phyloP scores from a whole-genome alignment of 1,284 basidiomycete species.

The Ceratobasidium sp. region DNA sequence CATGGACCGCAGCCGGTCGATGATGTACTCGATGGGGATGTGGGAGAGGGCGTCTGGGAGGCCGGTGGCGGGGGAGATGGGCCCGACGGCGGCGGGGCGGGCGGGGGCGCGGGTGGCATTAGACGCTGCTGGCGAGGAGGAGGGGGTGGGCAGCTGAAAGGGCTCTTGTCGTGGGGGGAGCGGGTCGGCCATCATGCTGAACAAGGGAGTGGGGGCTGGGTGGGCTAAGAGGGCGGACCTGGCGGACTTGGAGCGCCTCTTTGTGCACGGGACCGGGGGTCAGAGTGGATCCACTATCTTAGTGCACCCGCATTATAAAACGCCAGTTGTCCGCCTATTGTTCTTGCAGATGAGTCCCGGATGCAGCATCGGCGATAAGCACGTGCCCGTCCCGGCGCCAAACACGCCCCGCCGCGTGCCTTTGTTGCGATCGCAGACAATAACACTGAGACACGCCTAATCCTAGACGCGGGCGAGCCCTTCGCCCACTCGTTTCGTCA shows the following conservation, averaged over 20 bases:
- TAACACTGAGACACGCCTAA: background rate
- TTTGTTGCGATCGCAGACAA: conserved; percentile 19
- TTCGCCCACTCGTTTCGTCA: background rate
- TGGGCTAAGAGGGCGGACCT: conserved; percentile 3
- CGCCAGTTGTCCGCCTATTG: conserved; percentile 12
- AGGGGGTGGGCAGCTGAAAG: conserved; percentile 7
- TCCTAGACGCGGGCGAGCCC: background rate
- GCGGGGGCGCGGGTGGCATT: background rate
- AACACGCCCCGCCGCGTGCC: conserved; percentile 30
- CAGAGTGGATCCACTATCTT: background rate
- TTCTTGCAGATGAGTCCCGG: conserved; percentile 32
- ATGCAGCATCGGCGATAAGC: conserved; percentile 35
- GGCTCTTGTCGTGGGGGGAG: conserved; percentile 24
- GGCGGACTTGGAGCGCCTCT: conserved; percentile 16
- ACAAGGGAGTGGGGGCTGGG: conserved; percentile 31
- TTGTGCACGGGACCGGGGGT: conserved; percentile 26
- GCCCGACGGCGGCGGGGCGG: conserved; percentile 12
- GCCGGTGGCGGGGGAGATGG: conserved; percentile 36
- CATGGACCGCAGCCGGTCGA: conserved; percentile 71
- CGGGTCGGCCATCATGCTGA: conserved; percentile 40
- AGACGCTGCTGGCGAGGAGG: background rate
- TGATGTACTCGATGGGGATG: conserved; percentile 74
- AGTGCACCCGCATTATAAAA: background rate
- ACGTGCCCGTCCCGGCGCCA: conserved; percentile 8
- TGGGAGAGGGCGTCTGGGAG: conserved; percentile 57